These are phyloP conservation scores for Nicotiana knightiana DNA, from an alignment of 257 asterid species.

Conservation along the genomic window DNA sequence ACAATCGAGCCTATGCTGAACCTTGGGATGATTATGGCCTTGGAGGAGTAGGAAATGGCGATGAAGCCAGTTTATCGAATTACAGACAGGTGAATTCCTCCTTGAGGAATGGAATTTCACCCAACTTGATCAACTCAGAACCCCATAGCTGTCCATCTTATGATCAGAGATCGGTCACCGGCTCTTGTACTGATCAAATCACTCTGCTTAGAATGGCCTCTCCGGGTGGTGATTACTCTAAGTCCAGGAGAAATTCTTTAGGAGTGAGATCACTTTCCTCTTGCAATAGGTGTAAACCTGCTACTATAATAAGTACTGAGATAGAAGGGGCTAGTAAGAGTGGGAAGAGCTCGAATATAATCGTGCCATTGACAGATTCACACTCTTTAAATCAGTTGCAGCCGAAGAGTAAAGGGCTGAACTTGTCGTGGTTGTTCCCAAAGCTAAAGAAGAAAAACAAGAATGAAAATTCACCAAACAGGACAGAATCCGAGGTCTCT, in stretches of 20 bases:
- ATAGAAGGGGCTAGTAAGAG: constrained; percentile 37
- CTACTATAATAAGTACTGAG: constrained; percentile 33
- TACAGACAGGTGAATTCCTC: constrained; percentile 47
- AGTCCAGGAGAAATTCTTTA: constrained; percentile 54
- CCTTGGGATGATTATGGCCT: constrained; percentile 48
- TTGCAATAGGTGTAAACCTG: constrained; percentile 62
- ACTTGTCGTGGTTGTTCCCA: constrained; percentile 71
- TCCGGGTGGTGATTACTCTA: constrained; percentile 35
- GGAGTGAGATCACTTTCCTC: constrained; percentile 64
- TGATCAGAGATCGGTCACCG: constrained; percentile 39
- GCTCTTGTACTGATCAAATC: constrained; percentile 29
- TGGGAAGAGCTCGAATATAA: constrained; percentile 40
- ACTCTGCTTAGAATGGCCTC: constrained; percentile 26
- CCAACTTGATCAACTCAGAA: constrained; percentile 25
- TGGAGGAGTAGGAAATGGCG: constrained; percentile 23
- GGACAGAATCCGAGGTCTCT: constrained; percentile 32
- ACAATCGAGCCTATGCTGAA: constrained; percentile 38
- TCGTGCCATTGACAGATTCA: constrained; percentile 64
- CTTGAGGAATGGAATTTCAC: constrained; percentile 33
- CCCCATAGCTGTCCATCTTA: constrained; percentile 32
- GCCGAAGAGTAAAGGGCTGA: constrained; percentile 43
- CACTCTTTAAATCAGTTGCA: constrained; percentile 60
- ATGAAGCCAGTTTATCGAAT: constrained; percentile 34
- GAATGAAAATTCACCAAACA: constrained; percentile 30
- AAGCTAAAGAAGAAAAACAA: constrained; percentile 71